Percentiles rank a stretch among this genome's conserved stretches.
These are phyloP conservation scores for Aspergillus phoenicis DNA, from an alignment of 2,329 filamentous ascomycete species.

Conservation along the genomic window DNA sequence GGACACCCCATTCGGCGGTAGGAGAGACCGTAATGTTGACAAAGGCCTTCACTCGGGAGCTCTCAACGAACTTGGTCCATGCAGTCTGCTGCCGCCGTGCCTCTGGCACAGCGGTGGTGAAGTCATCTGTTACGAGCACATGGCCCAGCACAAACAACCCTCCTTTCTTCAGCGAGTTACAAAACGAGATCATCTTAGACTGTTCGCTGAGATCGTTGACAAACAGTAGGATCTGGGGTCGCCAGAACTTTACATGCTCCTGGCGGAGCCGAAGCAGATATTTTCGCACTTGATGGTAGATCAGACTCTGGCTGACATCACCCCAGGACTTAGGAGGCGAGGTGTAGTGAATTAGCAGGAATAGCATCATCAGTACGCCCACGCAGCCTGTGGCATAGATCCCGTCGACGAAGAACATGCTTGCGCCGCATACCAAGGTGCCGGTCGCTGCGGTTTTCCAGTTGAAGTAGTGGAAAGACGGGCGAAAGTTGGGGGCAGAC, in stretches of 20 bases:
- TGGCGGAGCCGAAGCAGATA: conserved; percentile 80
- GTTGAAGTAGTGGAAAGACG: conserved; percentile 86
- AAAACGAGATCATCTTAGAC: conserved; percentile 84
- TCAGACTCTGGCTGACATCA: conserved; percentile 84
- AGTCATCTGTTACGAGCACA: conserved; percentile 84
- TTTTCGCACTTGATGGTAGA: conserved; percentile 86
- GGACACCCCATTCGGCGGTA: conserved; percentile 78
- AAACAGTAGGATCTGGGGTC: conserved; percentile 81
- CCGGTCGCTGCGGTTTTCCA: conserved; percentile 79
- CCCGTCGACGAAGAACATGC: conserved; percentile 90
- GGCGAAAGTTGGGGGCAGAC: conserved; percentile 84
- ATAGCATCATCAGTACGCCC: conserved; percentile 72
- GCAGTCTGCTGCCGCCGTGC: conserved; percentile 77
- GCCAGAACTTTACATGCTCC: conserved; percentile 93
- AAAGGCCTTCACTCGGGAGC: conserved; percentile 84
- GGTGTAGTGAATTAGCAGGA: conserved; percentile 81
- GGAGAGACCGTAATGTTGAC: conserved; percentile 84
- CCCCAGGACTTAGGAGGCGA: conserved; percentile 87
- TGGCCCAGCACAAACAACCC: conserved; percentile 82
- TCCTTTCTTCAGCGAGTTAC: conserved; percentile 88
- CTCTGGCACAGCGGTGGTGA: conserved; percentile 75
- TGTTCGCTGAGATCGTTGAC: conserved; percentile 81
- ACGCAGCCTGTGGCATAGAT: conserved; percentile 77
- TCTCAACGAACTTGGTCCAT: conserved; percentile 87
- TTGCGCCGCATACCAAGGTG: conserved; percentile 72